Base-by-base conservation (phyloP, 2,329 filamentous ascomycete species). In the Stachybotrys echinatus region DNA sequence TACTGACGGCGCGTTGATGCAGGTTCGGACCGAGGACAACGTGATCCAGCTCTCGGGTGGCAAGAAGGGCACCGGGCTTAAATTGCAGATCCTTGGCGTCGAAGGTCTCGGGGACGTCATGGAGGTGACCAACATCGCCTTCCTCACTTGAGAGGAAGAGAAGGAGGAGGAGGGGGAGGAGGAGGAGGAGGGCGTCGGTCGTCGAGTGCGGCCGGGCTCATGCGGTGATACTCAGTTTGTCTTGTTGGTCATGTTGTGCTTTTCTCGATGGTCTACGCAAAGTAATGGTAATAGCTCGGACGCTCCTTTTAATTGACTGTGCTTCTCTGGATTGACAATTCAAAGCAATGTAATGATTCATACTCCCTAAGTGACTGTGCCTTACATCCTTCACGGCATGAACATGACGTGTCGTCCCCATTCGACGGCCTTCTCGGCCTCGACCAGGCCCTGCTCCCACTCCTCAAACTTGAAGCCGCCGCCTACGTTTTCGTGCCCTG, bases 341-440 rank as follows among this genome's bases (percentile, higher is more conserved):
- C n/a, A n/a, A n/a, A n/a, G n/a, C n/a, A n/a, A n/a, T n/a, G n/a
- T n/a, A n/a, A n/a, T n/a, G n/a, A n/a, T n/a, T n/a, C n/a, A n/a
- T n/a, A n/a, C n/a, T n/a, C n/a, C n/a, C n/a, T n/a, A n/a, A n/a
- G n/a, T n/a, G n/a, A n/a, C n/a, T n/a, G n/a, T n/a, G n/a, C n/a
- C n/a, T n/a, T n/a, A n/a, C n/a, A n/a, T n/a, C n/a, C n/a, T n/a
- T n/a, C 34, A 47, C 6, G 52, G 52, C 34, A 20, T 42, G 34
- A 54, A 51, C 40, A 54, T 7, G 20, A 51, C 45, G n/a, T 54
- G 52, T 31, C 47, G 19, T 2, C 52, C 52, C 52, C 52, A 54
- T 21, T n/a, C 22, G 14, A 42, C 27, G 4, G 46, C 50, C 40
- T 42, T 42, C 42, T 50, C 51, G 12, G 48, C 45, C 10, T 19